These are phyloP conservation scores for Calocybe indica DNA, from an alignment of 768 basidiomycete species.

Conservation along the genomic window DNA sequence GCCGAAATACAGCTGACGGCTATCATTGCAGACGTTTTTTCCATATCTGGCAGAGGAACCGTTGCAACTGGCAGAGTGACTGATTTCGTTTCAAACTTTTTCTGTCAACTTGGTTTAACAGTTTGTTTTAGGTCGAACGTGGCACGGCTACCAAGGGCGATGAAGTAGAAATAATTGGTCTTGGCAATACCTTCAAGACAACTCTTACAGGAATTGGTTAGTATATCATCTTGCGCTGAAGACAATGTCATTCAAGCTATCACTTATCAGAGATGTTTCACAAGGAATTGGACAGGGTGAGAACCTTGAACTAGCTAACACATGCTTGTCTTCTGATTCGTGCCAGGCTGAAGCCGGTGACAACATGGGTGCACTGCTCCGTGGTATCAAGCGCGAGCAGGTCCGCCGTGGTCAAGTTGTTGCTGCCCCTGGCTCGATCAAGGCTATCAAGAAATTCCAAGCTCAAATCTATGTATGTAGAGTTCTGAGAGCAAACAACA, in stretches of 20 bases:
- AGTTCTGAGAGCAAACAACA: not conserved
- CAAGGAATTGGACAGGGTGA: constrained; percentile 93
- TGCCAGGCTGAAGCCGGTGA: constrained; percentile 91
- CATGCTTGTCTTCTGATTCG: not conserved
- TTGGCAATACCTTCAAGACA: constrained; percentile 79
- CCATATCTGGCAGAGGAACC: constrained; percentile 97
- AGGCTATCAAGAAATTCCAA: constrained; percentile 90
- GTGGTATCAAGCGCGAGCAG: constrained; percentile 97
- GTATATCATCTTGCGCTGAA: constrained; percentile 14
- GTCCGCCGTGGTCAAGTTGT: constrained; percentile 91
- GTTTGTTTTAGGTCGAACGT: constrained; percentile 68
- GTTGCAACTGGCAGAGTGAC: constrained; percentile 90
- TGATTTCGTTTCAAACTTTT: constrained; percentile 1
- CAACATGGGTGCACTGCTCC: constrained; percentile 97
- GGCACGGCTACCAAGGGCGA: constrained; percentile 86
- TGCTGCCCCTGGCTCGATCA: constrained; percentile 83
- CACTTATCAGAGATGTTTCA: constrained; percentile 88
- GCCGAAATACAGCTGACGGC: constrained; percentile 1
- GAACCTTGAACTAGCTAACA: constrained; percentile 11
- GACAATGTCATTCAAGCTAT: not conserved
- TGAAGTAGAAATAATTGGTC: constrained; percentile 91
- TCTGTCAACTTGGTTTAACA: not conserved
- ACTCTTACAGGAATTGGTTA: constrained; percentile 90
- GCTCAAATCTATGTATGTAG: constrained; percentile 80
- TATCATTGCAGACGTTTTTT: constrained; percentile 68